phyloP scores from a whole-genome alignment of 148 eudicot species.

The Silene uniflora region DNA sequence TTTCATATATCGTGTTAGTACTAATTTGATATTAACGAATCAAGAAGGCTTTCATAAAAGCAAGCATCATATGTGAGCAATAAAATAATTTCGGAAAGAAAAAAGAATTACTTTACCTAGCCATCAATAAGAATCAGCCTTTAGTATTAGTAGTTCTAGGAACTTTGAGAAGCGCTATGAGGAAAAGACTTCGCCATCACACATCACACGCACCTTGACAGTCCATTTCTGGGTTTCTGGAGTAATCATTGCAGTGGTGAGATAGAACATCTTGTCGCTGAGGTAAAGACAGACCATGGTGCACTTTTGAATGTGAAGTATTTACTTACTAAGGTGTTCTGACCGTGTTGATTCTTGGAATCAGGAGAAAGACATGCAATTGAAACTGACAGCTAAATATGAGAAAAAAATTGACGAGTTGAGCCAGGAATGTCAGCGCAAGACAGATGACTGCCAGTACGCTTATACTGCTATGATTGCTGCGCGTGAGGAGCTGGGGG shows the following conservation, averaged over 20 bases:
- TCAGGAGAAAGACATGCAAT: conserved; percentile 46
- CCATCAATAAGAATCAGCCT: no score
- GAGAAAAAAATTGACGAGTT: conserved; percentile 84
- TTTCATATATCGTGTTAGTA: no score
- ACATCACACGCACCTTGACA: no score
- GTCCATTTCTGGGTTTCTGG: no score
- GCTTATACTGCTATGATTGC: conserved; percentile 93
- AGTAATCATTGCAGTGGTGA: conserved; percentile 66
- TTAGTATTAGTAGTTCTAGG: no score
- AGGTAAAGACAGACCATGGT: conserved; percentile 39
- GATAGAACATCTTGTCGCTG: conserved; percentile 59
- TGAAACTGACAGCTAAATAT: conserved; percentile 58
- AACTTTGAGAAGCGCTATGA: no score
- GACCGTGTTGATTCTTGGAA: background rate
- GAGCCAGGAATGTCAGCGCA: conserved; percentile 54
- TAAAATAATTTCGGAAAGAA: no score
- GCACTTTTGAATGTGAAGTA: conserved; percentile 9
- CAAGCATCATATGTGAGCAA: no score
- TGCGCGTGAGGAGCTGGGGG: conserved; percentile 77
- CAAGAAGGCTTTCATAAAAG: no score
- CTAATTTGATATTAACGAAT: no score
- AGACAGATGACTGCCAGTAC: conserved; percentile 90
- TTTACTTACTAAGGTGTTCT: background rate
- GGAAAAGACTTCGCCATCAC: no score
- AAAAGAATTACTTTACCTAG: no score